Conservation (phyloP, 1,284 basidiomycete genomes). For the Thecaphora thlaspeos region DNA sequence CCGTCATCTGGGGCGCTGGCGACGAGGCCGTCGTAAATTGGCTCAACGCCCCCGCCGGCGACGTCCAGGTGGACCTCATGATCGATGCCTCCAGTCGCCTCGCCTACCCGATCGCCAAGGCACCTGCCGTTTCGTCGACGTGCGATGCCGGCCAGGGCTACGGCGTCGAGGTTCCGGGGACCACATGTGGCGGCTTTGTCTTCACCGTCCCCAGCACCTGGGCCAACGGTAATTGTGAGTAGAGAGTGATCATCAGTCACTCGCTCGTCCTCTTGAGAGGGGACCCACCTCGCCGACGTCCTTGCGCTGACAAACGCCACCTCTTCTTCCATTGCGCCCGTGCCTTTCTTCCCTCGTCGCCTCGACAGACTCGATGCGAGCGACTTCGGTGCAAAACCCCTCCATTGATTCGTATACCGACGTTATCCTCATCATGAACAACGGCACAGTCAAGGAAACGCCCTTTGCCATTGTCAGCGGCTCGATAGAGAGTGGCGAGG, state of each 20-base stretch:
- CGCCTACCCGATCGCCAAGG: constrained; percentile 36
- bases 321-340: no score
- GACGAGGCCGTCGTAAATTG: constrained; percentile 37
- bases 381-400: constrained; percentile 24
- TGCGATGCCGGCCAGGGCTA: constrained; percentile 36
- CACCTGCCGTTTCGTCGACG: constrained; percentile 30
- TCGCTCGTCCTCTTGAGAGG: no score
- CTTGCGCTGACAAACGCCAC: no score
- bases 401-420: constrained; percentile 42
- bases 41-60: constrained; percentile 34
- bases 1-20: constrained; percentile 33
- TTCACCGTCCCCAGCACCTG: constrained; percentile 42
- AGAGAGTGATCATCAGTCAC: no score
- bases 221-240: constrained; percentile 37
- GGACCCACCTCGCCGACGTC: no score
- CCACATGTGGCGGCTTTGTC: constrained; percentile 35
- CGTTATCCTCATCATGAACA: constrained; percentile 39
- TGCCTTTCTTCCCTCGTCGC: no score
- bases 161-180: constrained; percentile 25
- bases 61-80: constrained; percentile 44
- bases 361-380: constrained; percentile 19
- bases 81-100: constrained; percentile 29
- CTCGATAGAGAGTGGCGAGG: neutral
- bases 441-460: constrained; percentile 11
- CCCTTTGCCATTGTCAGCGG: constrained; percentile 21